phyloP scores from a whole-genome alignment of 2,329 filamentous ascomycete genomes.

The Aspergillus sp. region DNA sequence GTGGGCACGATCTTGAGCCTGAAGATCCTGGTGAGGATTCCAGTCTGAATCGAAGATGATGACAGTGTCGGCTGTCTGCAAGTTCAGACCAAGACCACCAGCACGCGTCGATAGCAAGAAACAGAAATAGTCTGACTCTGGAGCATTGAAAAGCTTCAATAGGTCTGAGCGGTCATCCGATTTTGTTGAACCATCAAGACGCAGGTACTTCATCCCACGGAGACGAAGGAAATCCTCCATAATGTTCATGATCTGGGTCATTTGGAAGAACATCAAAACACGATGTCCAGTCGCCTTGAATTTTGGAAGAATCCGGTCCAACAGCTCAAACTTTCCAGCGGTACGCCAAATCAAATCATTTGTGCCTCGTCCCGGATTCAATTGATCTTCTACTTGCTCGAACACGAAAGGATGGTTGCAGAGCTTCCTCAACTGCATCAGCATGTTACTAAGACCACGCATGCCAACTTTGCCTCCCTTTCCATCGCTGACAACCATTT shows the following conservation, averaged over 20 bases:
- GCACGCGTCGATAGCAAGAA: constrained; percentile 98
- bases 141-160: constrained; percentile 83
- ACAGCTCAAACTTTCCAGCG: constrained; percentile 92
- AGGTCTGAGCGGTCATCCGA: constrained; percentile 94
- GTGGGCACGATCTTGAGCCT: constrained; percentile 98
- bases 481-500: constrained; percentile 88
- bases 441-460: constrained; percentile 97
- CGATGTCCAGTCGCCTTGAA: constrained; percentile 89
- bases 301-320: constrained; percentile 90
- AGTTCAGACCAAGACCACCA: constrained; percentile 92
- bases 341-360: constrained; percentile 96
- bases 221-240: constrained; percentile 97
- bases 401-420: constrained; percentile 99
- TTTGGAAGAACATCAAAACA: constrained; percentile 99
- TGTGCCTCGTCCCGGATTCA: constrained; percentile 85
- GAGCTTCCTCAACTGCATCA: constrained; percentile 98
- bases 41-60: constrained; percentile 99
- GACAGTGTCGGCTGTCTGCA: constrained; percentile 97
- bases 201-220: constrained; percentile 79
- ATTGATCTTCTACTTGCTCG: constrained; percentile 94
- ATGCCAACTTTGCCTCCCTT: constrained; percentile 94
- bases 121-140: constrained; percentile 90
- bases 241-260: constrained; percentile 99
- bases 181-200: constrained; percentile 94
- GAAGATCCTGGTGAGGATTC: constrained; percentile 99